These are phyloP conservation scores for Spergularia bocconei DNA, from an alignment of 148 eudicot genomes.

Conservation along the genomic window DNA sequence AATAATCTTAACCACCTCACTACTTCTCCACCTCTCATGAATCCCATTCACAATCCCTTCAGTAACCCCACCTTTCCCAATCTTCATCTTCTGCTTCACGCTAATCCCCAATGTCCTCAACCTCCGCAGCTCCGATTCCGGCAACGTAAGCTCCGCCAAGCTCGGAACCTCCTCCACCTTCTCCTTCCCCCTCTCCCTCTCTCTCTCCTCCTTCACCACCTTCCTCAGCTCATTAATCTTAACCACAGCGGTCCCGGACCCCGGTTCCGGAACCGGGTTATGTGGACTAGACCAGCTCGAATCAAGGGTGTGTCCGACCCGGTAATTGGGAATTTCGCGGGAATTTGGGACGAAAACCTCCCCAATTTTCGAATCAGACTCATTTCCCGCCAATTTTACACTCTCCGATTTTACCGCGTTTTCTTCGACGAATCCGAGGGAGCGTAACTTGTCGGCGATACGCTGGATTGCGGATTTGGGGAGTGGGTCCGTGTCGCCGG, in stretches of 20 bases:
- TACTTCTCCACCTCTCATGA: conserved; percentile 88
- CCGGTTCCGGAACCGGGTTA: conserved; percentile 72
- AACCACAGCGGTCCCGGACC: conserved; percentile 48
- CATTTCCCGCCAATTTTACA: conserved; percentile 8
- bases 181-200: conserved; percentile 14
- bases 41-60: conserved; percentile 94
- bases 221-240: conserved; percentile 45
- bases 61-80: conserved; percentile 89
- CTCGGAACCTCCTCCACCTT: conserved; percentile 42
- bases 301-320: conserved; percentile 92
- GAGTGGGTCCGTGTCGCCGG: conserved; percentile 26
- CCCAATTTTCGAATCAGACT: conserved; percentile 29
- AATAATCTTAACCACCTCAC: conserved; percentile 68
- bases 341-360: conserved; percentile 75
- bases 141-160: conserved; percentile 67
- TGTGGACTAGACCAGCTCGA: conserved; percentile 84
- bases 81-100: conserved; percentile 67
- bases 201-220: conserved; percentile 43
- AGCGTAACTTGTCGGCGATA: conserved; percentile 87
- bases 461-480: conserved; percentile 84
- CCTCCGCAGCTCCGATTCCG: conserved; percentile 56
- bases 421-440: conserved; percentile 71
- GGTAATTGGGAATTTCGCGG: conserved; percentile 47
- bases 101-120: conserved; percentile 59
- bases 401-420: neutral